Percentiles rank a stretch among this genome's conserved stretches.
phyloP scores from a whole-genome alignment of 1,139 yeast species.

The Sugiyamaella novakii region DNA sequence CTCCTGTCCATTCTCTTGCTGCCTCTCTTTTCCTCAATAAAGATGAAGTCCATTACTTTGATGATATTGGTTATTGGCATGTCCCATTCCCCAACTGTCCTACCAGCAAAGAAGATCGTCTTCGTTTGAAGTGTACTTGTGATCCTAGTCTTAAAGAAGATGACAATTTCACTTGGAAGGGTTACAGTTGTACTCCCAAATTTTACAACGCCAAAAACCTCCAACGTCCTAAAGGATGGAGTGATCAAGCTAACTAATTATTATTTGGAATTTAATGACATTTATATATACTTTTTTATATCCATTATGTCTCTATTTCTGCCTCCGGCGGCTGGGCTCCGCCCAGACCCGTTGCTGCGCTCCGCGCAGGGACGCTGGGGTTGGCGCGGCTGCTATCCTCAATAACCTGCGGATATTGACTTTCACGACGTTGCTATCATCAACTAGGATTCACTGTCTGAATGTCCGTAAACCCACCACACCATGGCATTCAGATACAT shows the following conservation, averaged over 20 bases:
- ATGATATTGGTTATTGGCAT: slow-evolving; percentile 81
- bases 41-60: slow-evolving; percentile 73
- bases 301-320: background rate
- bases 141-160: slow-evolving; percentile 55
- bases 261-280: slow-evolving; percentile 1
- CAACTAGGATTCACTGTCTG: too few relatives aligned
- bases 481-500: slow-evolving; percentile 74
- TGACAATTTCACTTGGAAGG: slow-evolving; percentile 82
- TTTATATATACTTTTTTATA: slow-evolving; percentile 1
- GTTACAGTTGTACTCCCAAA: slow-evolving; percentile 79
- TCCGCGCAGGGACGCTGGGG: too few relatives aligned
- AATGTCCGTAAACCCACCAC: too few relatives aligned
- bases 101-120: slow-evolving; percentile 41
- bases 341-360: slow-evolving; percentile 5
- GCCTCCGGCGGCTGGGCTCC: slow-evolving; percentile 2
- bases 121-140: slow-evolving; percentile 54
- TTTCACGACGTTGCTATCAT: too few relatives aligned
- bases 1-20: slow-evolving; percentile 84
- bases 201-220: slow-evolving; percentile 65
- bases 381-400: too few relatives aligned
- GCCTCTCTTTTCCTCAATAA: slow-evolving; percentile 70
- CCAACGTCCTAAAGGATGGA: slow-evolving; percentile 79
- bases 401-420: too few relatives aligned
- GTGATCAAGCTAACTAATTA: slow-evolving; percentile 28
- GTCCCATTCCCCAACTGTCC: slow-evolving; percentile 86